Evolutionary conservation across 1,284 basidiomycete species (phyloP).

Genomic region (Malassezia arunalokei): DNA sequence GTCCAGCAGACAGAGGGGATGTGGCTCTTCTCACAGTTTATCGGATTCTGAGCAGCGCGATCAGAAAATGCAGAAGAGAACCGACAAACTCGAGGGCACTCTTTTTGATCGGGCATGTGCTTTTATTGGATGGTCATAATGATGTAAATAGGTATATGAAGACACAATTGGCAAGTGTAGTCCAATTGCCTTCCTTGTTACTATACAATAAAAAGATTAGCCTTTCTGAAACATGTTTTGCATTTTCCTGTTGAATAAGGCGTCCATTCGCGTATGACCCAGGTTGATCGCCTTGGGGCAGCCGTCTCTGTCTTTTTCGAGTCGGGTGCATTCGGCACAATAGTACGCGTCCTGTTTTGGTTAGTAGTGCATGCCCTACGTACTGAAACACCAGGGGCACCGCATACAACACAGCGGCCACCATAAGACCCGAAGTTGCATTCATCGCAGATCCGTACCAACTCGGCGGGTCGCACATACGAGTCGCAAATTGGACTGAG

Average conservation of each 20-base stretch:
- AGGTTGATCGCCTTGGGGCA: slow-evolving; percentile 98
- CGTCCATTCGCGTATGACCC: slow-evolving; percentile 50
- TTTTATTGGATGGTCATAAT: background rate
- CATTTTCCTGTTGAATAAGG: slow-evolving; percentile 36
- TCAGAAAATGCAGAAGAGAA: background rate
- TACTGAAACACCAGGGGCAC: slow-evolving; percentile 37
- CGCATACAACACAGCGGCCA: slow-evolving; percentile 88
- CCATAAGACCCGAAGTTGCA: slow-evolving; percentile 96
- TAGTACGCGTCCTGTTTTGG: slow-evolving; percentile 40
- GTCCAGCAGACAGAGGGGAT: too few species aligned
- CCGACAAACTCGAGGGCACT: background rate
- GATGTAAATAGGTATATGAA: background rate
- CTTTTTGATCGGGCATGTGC: background rate
- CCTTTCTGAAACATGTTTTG: slow-evolving; percentile 13
- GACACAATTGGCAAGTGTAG: too few species aligned
- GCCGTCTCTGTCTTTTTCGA: slow-evolving; percentile 95
- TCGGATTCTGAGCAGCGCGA: background rate
- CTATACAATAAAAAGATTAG: background rate
- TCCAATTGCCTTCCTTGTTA: too few species aligned
- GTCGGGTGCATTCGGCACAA: slow-evolving; percentile 60
- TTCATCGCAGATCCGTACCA: slow-evolving; percentile 96
- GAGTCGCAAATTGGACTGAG: slow-evolving; percentile 93
- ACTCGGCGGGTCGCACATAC: slow-evolving; percentile 91
- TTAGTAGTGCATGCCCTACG: slow-evolving; percentile 4
- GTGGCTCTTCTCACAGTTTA: too few species aligned